These are phyloP conservation scores for Alternaria sp. DNA, from an alignment of 2,329 filamentous ascomycete genomes.

Conservation along the genomic window DNA sequence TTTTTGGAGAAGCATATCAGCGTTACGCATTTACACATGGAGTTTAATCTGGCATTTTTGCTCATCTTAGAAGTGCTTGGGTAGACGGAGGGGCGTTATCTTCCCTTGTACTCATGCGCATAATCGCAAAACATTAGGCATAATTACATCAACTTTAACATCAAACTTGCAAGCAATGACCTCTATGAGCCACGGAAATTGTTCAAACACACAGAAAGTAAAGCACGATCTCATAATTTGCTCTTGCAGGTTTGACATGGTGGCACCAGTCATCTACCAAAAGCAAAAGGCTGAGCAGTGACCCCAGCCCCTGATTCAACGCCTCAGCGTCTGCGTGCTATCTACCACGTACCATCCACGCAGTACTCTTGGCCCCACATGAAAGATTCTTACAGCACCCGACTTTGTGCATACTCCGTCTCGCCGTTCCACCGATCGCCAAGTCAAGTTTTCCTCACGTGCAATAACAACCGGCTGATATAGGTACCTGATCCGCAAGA, in stretches of 20 bases:
- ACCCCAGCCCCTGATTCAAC: not conserved
- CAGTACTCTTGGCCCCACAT: conserved; percentile 3
- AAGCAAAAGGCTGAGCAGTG: not conserved
- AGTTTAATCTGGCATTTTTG: not conserved
- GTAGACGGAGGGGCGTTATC: not conserved
- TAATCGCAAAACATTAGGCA: not conserved
- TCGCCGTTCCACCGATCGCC: not conserved
- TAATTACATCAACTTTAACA: not conserved
- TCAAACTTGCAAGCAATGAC: not conserved
- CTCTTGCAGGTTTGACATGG: not conserved
- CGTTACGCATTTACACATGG: conserved; percentile 1
- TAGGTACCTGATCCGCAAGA: not conserved
- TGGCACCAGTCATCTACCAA: not conserved
- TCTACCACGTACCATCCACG: not conserved
- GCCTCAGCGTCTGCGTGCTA: not conserved
- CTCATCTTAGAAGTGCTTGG: not conserved
- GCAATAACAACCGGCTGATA: conserved; percentile 2
- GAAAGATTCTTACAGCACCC: not conserved
- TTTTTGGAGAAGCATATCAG: not conserved
- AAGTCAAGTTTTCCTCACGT: not conserved
- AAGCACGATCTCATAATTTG: not conserved
- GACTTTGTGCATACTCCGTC: not conserved
- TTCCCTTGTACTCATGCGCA: not conserved
- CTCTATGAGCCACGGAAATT: no score
- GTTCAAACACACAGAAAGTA: not conserved